Evolutionary conservation across 805 yeast genomes (phyloP), one percentile per base, ranked within the genome.

Genomic region (Deakozyma indianensis): DNA sequence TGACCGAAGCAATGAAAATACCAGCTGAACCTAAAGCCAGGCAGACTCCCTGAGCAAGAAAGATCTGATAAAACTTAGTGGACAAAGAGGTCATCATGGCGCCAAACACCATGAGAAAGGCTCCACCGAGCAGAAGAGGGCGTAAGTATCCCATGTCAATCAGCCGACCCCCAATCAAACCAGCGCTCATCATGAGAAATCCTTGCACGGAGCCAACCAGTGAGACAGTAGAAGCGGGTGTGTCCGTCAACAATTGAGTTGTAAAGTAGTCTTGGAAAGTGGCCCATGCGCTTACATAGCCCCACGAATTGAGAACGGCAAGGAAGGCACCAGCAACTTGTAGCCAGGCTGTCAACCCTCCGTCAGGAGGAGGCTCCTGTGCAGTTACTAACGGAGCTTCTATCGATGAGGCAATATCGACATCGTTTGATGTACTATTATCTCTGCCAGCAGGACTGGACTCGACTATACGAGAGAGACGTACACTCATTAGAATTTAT

Each of bases 141-240:
- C 16, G 9, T n/a, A 32, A 32, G 18, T 32, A 32, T 9, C 38
- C 38, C 38, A 32, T 32, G 18, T 32, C 38, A 11, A 32, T n/a
- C 16, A 32, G 38, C 18, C 38, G 9, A 7, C 38, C 38, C 20
- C 38, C 38, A 32, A 32, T 32, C 18, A 32, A 47, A 15, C 62
- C 53, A 14, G 52, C 53, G 23, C 54, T 41, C 21, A 60, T 49
- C 23, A 60, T 47, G 16, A 58, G 45, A 42, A 54, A 57, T 4
- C 56, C 59, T 44, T 32, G 38, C 4, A n/a, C 38, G 20, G 38
- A 32, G 18, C 38, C 38, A 9, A 32, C 38, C 11, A 32, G 38
- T 11, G 38, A 32, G 18, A 32, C 16, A 4, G 38, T 32, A 9
- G 38, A 32, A 9, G 38, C 16, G 9, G 38, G 38, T 11, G 38